Evolutionary conservation across 148 eudicot genomes (phyloP), one percentile per base, ranked within the genome.

Genomic region (Nepenthes gracilis): DNA sequence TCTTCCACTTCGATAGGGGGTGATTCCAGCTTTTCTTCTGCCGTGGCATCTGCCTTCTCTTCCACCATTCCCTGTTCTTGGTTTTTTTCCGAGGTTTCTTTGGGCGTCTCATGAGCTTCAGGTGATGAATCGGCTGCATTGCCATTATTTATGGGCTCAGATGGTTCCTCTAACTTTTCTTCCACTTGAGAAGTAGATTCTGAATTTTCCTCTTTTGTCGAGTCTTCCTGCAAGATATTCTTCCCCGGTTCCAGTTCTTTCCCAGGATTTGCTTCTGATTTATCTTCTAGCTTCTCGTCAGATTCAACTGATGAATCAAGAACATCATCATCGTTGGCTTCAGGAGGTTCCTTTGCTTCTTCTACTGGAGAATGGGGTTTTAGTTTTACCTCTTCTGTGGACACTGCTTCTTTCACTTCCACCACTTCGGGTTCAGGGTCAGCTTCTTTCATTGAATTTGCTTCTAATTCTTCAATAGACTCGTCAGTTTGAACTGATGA

Each of bases 401-500:
- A 11, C 11, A 1, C 53, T 49, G 13, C 15, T 49, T 49, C 53
- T 11, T 11, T 49, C 53, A 47, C 67, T 62, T 45, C 47, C 60
- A 64, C 73, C 12, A 32, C 54, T 66, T 56, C 74, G 33, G 51
- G 55, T 7, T 12, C 65, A 35, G 47, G 59, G 7, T 70, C 67
- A 36, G 68, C 82, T 52, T 59, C 60, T 54, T 64, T 36, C 43
- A 57, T 72, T 15, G 38, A 47, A 35, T 66, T 55, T 10, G 70
- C 66, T 13, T 57, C 58, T 60, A 23, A 23, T 23, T 67, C 72
- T 43, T 64, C 64, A 35, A 34, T 5, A 43, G 12, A 54, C 3
- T 40, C 36, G 54, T 59, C 65, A 11, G 57, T 36, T 66, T 74
- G 71, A 12, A 12, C 54, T 9, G 55, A 63, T 54, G 69, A 54